phyloP scores from a whole-genome alignment of 2,329 filamentous ascomycete genomes.

The Botrytis deweyae region DNA sequence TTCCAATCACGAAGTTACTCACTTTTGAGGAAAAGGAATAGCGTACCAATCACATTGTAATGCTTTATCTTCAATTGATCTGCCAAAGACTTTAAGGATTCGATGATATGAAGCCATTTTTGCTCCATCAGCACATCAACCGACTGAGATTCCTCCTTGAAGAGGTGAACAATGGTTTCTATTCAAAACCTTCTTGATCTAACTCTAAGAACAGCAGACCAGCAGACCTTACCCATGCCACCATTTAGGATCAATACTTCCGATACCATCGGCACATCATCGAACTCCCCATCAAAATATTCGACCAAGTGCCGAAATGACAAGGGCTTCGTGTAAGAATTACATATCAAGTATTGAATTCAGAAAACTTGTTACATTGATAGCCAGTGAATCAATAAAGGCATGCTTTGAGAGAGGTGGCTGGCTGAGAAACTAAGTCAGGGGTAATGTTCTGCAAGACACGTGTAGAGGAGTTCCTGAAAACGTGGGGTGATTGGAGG shows the following conservation, averaged over 20 bases:
- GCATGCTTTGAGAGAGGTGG: not conserved
- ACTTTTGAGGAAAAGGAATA: not conserved
- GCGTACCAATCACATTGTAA: conserved; percentile 39
- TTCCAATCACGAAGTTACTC: not conserved
- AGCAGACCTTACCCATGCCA: not conserved
- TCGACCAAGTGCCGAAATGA: not conserved
- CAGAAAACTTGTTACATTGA: not conserved
- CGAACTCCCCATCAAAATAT: not conserved
- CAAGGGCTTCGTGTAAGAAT: not conserved
- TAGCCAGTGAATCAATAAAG: not conserved
- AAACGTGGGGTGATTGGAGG: not conserved
- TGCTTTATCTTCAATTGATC: conserved; percentile 38
- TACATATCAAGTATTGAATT: not conserved
- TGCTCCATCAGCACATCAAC: conserved; percentile 4
- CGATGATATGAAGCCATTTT: conserved; percentile 41
- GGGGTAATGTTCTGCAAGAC: not conserved
- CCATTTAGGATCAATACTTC: not conserved
- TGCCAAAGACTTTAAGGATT: conserved; percentile 38
- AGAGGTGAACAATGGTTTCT: fast-evolving
- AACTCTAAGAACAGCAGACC: not conserved
- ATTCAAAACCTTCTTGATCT: not conserved
- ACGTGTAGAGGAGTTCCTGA: not conserved
- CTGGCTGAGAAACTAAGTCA: not conserved
- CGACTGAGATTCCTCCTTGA: not conserved
- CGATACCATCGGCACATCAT: not conserved